Conservation (phyloP, 345 rosid genomes). For the Clausena lansium region DNA sequence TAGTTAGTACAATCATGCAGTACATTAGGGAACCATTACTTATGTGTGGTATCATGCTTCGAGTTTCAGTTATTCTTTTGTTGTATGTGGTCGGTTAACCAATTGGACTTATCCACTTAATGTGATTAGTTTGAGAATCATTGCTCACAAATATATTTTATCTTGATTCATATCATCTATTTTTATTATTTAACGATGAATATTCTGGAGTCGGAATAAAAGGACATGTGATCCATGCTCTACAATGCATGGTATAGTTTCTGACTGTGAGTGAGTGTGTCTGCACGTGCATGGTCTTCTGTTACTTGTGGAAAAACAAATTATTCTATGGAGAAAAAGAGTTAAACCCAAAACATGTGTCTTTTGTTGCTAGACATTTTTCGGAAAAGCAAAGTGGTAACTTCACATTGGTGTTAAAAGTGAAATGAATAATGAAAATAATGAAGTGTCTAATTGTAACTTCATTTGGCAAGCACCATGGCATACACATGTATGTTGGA, state of each 20-base stretch:
- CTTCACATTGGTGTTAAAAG: neutral
- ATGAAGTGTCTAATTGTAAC: neutral
- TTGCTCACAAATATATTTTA: neutral
- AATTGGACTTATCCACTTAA: neutral
- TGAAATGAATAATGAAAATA: neutral
- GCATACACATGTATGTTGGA: neutral
- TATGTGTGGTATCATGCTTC: neutral
- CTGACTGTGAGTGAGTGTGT: neutral
- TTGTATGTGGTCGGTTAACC: neutral
- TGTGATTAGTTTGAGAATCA: neutral
- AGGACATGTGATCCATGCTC: neutral
- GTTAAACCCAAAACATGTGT: neutral
- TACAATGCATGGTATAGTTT: neutral
- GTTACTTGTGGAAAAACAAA: neutral
- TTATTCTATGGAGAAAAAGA: neutral
- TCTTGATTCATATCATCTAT: neutral
- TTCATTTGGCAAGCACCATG: neutral
- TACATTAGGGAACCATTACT: neutral
- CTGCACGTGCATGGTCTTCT: neutral
- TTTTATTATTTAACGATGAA: neutral
- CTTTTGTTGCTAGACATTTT: neutral
- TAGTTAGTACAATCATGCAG: neutral
- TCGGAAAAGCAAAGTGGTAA: neutral
- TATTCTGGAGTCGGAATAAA: neutral
- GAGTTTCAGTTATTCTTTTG: neutral